Evolutionary conservation across 73 alveolate genomes (phyloP).

Genomic region (Diophrys sp.): DNA sequence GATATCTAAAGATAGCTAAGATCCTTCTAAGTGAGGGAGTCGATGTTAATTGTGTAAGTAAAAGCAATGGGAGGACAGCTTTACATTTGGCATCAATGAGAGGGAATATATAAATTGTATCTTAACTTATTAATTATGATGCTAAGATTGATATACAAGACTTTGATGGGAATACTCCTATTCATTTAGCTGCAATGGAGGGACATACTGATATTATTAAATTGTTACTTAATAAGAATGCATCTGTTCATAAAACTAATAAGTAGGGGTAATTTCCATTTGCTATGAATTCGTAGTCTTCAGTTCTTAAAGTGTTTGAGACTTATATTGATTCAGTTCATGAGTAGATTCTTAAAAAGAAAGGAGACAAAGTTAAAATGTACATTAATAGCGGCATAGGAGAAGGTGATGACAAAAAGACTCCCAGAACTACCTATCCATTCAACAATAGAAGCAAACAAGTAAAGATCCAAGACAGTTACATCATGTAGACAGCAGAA

Average conservation of each 20-base stretch:
- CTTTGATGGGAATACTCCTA: constrained; percentile 50
- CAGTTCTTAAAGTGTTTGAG: background rate
- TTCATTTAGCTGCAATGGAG: constrained; percentile 23
- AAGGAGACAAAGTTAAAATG: background rate
- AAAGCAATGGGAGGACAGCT: constrained; percentile 12
- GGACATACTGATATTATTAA: background rate
- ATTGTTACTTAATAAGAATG: background rate
- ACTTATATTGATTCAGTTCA: background rate
- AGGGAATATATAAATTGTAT: constrained; percentile 27
- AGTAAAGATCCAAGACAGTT: background rate
- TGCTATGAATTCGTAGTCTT: background rate
- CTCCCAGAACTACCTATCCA: background rate
- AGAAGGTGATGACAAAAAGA: background rate
- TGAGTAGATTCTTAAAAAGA: background rate
- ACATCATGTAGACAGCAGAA: background rate
- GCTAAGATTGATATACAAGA: constrained; percentile 49
- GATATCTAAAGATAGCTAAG: constrained; percentile 71
- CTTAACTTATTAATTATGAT: constrained; percentile 19
- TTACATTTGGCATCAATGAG: constrained; percentile 12
- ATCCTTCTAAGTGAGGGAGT: constrained; percentile 18
- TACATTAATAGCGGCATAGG: background rate
- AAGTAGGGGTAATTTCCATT: background rate
- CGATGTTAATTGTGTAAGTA: background rate
- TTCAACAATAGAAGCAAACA: background rate
- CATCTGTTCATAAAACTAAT: background rate